Percentiles rank a stretch among this genome's conserved stretches.
Evolutionary conservation across 176 grass and related monocot species (phyloP).

Genomic region (Rhynchospora tenuis): DNA sequence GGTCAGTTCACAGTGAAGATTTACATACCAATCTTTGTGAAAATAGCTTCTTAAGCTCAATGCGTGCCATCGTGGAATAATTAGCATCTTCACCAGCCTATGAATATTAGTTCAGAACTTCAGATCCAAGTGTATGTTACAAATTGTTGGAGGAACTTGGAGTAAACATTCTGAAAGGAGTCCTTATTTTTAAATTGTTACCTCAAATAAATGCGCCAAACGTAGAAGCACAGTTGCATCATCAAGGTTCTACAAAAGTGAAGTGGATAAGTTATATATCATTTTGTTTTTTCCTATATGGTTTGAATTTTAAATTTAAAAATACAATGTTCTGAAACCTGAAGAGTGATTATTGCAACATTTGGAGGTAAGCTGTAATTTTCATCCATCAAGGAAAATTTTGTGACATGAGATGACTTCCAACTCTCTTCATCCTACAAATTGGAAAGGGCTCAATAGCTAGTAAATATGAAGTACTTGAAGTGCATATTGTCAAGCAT

Average conservation of each 20-base stretch:
- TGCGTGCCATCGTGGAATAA: constrained; percentile 50
- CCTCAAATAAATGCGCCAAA: constrained; percentile 79
- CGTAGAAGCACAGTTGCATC: constrained; percentile 73
- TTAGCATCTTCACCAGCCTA: constrained; percentile 55
- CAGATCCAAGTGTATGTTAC: neutral
- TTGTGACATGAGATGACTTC: constrained; percentile 53
- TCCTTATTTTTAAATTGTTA: neutral
- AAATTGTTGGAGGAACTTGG: neutral
- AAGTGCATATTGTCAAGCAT: neutral
- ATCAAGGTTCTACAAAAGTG: constrained; percentile 55
- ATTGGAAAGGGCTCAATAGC: neutral
- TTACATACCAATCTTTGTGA: constrained; percentile 43
- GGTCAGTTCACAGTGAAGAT: neutral
- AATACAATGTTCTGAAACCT: constrained; percentile 36
- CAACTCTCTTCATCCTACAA: constrained; percentile 53
- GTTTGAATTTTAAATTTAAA: neutral
- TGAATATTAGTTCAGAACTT: constrained; percentile 1
- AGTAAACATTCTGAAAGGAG: neutral
- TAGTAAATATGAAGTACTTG: neutral
- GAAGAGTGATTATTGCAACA: constrained; percentile 75
- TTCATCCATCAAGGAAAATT: constrained; percentile 44
- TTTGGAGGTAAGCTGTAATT: constrained; percentile 84
- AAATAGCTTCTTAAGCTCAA: constrained; percentile 70
- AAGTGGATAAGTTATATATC: neutral
- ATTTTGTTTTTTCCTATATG: neutral